Evolutionary conservation across 768 basidiomycete genomes (phyloP).

Genomic region (Lactarius tabidus): DNA sequence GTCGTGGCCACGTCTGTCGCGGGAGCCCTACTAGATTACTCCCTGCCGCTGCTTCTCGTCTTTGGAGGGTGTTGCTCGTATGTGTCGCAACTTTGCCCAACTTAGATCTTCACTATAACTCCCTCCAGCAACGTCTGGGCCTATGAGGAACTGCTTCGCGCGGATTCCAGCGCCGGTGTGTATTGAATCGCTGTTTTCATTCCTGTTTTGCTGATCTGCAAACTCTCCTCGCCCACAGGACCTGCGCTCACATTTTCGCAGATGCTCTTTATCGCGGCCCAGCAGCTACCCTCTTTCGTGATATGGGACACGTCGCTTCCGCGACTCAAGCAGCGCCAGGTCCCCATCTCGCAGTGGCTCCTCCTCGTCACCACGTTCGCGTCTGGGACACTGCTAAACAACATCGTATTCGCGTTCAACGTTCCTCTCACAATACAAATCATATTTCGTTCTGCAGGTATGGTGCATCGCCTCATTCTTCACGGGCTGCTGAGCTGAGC

Average conservation of each 20-base stretch:
- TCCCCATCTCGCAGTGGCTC: slow-evolving; percentile 65
- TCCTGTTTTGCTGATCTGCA: background rate
- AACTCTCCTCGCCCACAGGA: slow-evolving; percentile 38
- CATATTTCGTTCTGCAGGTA: slow-evolving; percentile 81
- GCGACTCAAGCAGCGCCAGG: slow-evolving; percentile 57
- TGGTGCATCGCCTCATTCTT: slow-evolving; percentile 16
- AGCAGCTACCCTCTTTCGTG: slow-evolving; percentile 63
- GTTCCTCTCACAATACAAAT: slow-evolving; percentile 79
- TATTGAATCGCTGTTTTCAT: background rate
- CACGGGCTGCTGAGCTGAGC: slow-evolving; percentile 16
- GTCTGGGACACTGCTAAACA: slow-evolving; percentile 68
- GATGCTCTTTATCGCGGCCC: slow-evolving; percentile 71
- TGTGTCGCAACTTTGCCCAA: slow-evolving; percentile 31
- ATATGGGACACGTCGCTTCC: slow-evolving; percentile 39
- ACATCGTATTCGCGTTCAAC: slow-evolving; percentile 73
- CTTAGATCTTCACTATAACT: background rate
- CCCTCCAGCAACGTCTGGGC: slow-evolving; percentile 64
- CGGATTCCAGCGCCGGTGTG: slow-evolving; percentile 65
- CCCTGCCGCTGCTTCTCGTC: slow-evolving; percentile 52
- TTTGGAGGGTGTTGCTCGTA: slow-evolving; percentile 84
- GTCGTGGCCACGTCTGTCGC: slow-evolving; percentile 18
- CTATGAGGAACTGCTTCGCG: slow-evolving; percentile 67
- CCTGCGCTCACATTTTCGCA: slow-evolving; percentile 83
- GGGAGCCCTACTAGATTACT: slow-evolving; percentile 35
- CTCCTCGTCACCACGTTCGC: slow-evolving; percentile 67